These are phyloP conservation scores for Podospora australis DNA, from an alignment of 495 filamentous ascomycete species.

Conservation along the genomic window DNA sequence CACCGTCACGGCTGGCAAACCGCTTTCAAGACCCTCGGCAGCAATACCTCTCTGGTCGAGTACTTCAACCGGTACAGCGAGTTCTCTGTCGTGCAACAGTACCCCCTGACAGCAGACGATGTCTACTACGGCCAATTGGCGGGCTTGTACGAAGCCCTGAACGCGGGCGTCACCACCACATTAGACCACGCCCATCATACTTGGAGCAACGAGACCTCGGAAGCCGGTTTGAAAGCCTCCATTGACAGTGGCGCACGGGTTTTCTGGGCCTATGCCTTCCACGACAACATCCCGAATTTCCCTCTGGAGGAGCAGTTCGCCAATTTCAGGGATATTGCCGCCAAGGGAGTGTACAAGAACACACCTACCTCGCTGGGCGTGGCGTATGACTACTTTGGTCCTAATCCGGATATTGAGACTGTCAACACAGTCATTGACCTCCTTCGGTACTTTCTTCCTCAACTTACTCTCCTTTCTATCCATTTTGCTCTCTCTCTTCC, in stretches of 20 bases:
- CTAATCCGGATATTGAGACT: constrained; percentile 15
- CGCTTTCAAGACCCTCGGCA: constrained; percentile 31
- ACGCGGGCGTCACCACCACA: constrained; percentile 31
- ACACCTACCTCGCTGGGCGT: constrained; percentile 26
- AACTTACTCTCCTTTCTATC: too few species aligned
- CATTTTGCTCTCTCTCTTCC: too few species aligned
- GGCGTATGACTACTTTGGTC: constrained; percentile 34
- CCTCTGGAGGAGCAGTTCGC: constrained; percentile 24
- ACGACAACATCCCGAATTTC: constrained; percentile 15
- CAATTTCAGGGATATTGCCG: constrained; percentile 24
- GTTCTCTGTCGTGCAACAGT: constrained; percentile 7
- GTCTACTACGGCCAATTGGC: constrained; percentile 36
- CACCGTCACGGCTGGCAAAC: constrained; percentile 51
- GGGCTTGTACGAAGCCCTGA: constrained; percentile 35
- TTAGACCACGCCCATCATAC: constrained; percentile 31
- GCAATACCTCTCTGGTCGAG: constrained; percentile 28
- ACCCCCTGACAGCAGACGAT: constrained; percentile 25
- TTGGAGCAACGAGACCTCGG: constrained; percentile 19
- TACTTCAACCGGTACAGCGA: constrained; percentile 24
- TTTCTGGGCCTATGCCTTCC: constrained; percentile 33
- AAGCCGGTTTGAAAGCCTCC: constrained; percentile 31
- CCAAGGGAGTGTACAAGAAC: constrained; percentile 5
- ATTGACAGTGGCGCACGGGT: constrained; percentile 38
- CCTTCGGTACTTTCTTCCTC: constrained; percentile 10
- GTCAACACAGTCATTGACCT: constrained; percentile 22